Evolutionary conservation across 2,329 filamentous ascomycete species (phyloP), one percentile per base, ranked within the genome.

Genomic region (Blastomyces percursus): DNA sequence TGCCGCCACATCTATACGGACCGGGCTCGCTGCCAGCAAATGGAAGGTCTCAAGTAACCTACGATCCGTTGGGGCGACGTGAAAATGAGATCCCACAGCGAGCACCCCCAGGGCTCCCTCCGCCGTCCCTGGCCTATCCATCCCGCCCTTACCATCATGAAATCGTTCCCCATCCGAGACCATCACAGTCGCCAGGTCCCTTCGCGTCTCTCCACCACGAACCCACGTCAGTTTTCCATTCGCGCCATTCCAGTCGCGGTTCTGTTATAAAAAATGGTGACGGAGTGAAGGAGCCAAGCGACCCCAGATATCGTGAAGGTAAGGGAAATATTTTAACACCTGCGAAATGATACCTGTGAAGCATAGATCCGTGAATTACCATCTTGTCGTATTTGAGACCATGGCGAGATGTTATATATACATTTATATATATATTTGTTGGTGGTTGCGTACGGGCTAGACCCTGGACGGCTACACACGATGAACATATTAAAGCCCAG

Each of bases 281-380:
- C 59, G 62, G 65, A 54, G 64, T 63, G 44, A 65, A 64, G 55
- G 67, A 66, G 19, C 65, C 67, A 56, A 62, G 63, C 50, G 65
- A 56, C 48, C 54, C 66, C 27, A 48, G 46, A 48, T 69, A 69
- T 68, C 67, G 64, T 57, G 71, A 73, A 66, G 69, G 72, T 74
- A 69, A 63, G 70, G 40, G 40, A 59, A n/a, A 32, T 27, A 44
- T 32, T 46, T 48, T n/a, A 24, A 44, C 8, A 14, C 38, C 32
- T 3, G n/a, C n/a, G 27, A 16, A 11, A 11, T 40, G 24, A 46
- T 35, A 32, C 56, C 14, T 8, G 24, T 59, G 56, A 59, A 46
- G 56, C 16, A 48, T 14, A 32, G 27, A 46, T 40, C 38, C 16
- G 40, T 46, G 24, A 35, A 12, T 14, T 16, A 14, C 56, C 40